Conservation (phyloP, 1,139 yeast species). For the Diutina sp. region DNA sequence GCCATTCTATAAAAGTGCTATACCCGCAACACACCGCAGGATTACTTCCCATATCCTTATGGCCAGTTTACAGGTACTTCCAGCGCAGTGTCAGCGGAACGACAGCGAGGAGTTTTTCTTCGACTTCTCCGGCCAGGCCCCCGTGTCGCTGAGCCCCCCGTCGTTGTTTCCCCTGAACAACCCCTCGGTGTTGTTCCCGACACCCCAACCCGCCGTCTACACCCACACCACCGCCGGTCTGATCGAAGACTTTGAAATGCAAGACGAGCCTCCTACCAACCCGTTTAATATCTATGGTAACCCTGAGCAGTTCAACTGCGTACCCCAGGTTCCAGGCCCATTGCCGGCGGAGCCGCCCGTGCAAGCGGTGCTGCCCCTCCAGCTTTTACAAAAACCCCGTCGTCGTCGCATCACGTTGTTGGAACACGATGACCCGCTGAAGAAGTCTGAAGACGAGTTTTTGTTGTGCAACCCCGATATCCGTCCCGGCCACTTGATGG, state of each 20-base stretch:
- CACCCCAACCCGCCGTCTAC: neutral
- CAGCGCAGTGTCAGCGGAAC: neutral
- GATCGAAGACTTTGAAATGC: neutral
- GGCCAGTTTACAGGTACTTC: neutral
- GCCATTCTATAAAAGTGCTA: neutral
- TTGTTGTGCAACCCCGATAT: constrained; percentile 2
- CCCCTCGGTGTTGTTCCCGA: neutral
- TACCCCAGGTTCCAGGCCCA: neutral
- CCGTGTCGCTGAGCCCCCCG: neutral
- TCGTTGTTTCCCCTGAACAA: neutral
- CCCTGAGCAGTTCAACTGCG: constrained; percentile 1
- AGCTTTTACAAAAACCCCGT: neutral
- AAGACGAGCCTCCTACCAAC: neutral
- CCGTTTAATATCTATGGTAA: constrained; percentile 1
- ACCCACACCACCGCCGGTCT: neutral
- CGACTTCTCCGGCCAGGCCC: neutral
- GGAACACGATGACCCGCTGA: neutral
- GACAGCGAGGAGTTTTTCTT: neutral
- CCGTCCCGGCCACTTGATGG: neutral
- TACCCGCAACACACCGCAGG: neutral
- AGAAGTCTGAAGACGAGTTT: neutral
- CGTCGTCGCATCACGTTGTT: neutral
- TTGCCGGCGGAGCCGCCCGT: neutral
- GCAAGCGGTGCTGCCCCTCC: neutral
- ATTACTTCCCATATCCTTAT: neutral